Percentiles rank a stretch among this genome's conserved stretches.
Evolutionary conservation across 225 moss, liverwort and hornwort genomes (phyloP).

Genomic region (Sphagnum contortum): DNA sequence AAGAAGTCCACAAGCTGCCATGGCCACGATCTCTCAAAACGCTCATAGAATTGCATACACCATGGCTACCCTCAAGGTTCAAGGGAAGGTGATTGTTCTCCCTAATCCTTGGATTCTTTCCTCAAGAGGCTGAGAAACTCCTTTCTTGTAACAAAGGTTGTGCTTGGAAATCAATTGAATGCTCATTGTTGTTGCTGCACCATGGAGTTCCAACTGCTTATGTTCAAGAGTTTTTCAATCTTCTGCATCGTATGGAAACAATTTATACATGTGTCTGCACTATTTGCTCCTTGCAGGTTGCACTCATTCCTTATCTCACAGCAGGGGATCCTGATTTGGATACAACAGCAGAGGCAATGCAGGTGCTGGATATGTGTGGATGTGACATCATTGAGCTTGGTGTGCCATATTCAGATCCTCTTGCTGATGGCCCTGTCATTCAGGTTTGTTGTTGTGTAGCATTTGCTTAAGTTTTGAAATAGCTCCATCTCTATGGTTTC

Average conservation of each 20-base stretch:
- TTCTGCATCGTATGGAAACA: too few relatives aligned
- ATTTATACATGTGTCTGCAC: not conserved
- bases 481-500: too few relatives aligned
- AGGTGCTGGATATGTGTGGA: constrained; percentile 25
- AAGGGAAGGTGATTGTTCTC: not conserved
- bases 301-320: constrained; percentile 35
- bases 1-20: too few relatives aligned
- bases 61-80: too few relatives aligned
- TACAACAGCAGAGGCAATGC: constrained; percentile 23
- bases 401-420: constrained; percentile 37
- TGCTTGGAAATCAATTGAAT: not conserved
- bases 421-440: constrained; percentile 44
- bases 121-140: too few relatives aligned
- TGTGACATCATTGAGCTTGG: constrained; percentile 35
- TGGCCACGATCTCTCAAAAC: too few relatives aligned
- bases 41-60: too few relatives aligned
- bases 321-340: constrained; percentile 39
- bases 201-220: too few relatives aligned
- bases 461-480: too few relatives aligned
- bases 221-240: too few relatives aligned
- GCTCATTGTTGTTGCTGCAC: too few relatives aligned
- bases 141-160: not conserved
- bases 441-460: constrained; percentile 14
- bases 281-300: constrained; percentile 28
- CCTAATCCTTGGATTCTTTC: not conserved